Conservation (phyloP, 2,329 filamentous ascomycete genomes). For the Paecilomyces sp. region DNA sequence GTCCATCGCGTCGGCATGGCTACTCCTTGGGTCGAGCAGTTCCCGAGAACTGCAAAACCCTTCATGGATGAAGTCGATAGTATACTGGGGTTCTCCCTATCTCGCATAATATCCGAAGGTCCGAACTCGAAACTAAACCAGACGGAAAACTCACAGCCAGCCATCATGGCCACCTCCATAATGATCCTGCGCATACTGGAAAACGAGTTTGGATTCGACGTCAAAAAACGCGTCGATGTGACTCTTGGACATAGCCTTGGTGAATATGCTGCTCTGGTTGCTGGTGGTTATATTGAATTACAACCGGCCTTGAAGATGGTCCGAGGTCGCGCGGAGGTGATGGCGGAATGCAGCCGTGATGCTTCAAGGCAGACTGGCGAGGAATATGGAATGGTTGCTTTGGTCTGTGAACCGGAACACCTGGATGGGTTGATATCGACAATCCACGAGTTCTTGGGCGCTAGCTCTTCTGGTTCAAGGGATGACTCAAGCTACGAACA, state of each 20-base stretch:
- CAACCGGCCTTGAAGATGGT: constrained; percentile 72
- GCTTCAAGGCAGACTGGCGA: constrained; percentile 63
- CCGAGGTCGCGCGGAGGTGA: constrained; percentile 68
- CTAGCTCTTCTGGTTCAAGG: constrained; percentile 58
- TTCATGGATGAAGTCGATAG: constrained; percentile 81
- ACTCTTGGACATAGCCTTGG: constrained; percentile 86
- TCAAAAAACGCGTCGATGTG: constrained; percentile 65
- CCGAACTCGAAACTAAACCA: constrained; percentile 69
- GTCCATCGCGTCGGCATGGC: constrained; percentile 87
- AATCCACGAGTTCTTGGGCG: constrained; percentile 72
- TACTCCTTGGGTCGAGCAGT: constrained; percentile 76
- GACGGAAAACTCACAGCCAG: constrained; percentile 85
- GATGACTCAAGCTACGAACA: constrained; percentile 60
- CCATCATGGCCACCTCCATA: constrained; percentile 92
- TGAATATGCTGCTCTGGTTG: constrained; percentile 86
- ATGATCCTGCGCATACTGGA: constrained; percentile 84
- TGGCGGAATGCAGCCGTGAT: constrained; percentile 66
- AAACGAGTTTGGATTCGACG: constrained; percentile 71
- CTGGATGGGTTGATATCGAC: constrained; percentile 62
- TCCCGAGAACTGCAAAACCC: constrained; percentile 68
- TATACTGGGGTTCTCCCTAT: constrained; percentile 66
- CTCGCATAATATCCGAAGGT: constrained; percentile 69
- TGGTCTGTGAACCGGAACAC: constrained; percentile 79
- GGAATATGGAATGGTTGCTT: constrained; percentile 88
- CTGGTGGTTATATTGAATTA: constrained; percentile 72